Conservation (phyloP, 257 asterid species). For the Ilex asprella region DNA sequence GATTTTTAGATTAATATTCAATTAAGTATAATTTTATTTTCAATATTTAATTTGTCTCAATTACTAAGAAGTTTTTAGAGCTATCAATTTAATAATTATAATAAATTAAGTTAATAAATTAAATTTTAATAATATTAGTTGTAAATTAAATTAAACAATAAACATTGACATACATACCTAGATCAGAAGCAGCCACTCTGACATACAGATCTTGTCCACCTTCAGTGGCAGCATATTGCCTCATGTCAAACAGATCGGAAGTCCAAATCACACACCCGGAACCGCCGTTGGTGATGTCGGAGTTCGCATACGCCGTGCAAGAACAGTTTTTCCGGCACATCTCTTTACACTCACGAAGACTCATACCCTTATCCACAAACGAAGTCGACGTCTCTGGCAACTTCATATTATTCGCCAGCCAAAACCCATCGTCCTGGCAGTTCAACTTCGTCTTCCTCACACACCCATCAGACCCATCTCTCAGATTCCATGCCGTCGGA, state of each 20-base stretch:
- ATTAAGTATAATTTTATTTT: too few species aligned
- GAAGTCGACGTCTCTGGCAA: constrained; percentile 66
- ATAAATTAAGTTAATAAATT: too few species aligned
- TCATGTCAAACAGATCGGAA: constrained; percentile 57
- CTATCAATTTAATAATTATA: too few species aligned
- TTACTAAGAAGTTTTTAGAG: too few species aligned
- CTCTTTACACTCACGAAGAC: constrained; percentile 35
- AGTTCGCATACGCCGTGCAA: constrained; percentile 54
- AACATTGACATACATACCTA: constrained; percentile 33
- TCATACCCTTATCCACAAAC: constrained; percentile 37
- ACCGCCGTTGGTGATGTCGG: constrained; percentile 43
- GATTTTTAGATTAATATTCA: too few species aligned
- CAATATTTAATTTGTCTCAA: too few species aligned
- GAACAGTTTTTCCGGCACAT: constrained; percentile 60
- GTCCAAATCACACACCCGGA: constrained; percentile 79
- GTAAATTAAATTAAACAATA: background rate
- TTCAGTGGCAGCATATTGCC: constrained; percentile 69
- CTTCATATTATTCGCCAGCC: constrained; percentile 40
- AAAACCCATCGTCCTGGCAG: constrained; percentile 50
- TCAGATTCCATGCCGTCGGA: constrained; percentile 57
- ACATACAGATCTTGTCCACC: constrained; percentile 74
- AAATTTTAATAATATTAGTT: too few species aligned
- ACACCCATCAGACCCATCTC: constrained; percentile 86
- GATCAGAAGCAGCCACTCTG: constrained; percentile 55
- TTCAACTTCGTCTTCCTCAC: constrained; percentile 32